A percentile compares a stretch with the other conserved stretches of the same genome.
These are phyloP conservation scores for Elaphomyces granulatus DNA, from an alignment of 495 filamentous ascomycete species.

Conservation along the genomic window DNA sequence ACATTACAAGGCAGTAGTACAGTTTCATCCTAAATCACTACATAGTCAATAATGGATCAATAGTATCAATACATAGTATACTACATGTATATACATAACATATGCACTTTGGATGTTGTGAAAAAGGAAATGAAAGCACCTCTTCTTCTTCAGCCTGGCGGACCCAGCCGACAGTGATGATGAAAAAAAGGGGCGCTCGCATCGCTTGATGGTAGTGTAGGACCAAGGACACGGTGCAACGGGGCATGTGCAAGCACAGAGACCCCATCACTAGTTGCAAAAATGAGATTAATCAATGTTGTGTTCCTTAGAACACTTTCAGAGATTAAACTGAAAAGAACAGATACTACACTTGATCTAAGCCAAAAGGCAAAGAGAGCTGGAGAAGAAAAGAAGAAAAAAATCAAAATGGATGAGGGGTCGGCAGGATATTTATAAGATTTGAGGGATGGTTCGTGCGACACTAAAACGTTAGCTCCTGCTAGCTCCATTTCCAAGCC, in stretches of 20 bases:
- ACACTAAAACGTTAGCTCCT: not conserved
- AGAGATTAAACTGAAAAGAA: conserved; percentile 97
- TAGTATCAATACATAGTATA: too few relatives aligned
- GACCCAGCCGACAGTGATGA: conserved; percentile 40
- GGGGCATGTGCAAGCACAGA: conserved; percentile 73
- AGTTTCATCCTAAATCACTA: too few relatives aligned
- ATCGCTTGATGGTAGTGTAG: conserved; percentile 78
- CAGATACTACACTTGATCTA: conserved; percentile 99
- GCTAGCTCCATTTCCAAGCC: not conserved
- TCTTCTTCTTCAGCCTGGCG: conserved; percentile 50
- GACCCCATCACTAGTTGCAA: conserved; percentile 41
- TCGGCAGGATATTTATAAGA: not conserved
- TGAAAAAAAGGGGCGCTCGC: conserved; percentile 64
- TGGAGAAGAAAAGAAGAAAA: conserved; percentile 38
- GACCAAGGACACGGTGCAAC: conserved; percentile 69
- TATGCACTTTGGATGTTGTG: too few relatives aligned
- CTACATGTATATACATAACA: too few relatives aligned
- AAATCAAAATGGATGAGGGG: not conserved
- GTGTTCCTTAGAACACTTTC: conserved; percentile 53
- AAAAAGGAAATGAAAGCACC: too few relatives aligned
- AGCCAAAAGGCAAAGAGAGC: conserved; percentile 46
- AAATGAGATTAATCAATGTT: conserved; percentile 82
- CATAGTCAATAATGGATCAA: too few relatives aligned
- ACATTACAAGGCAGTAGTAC: too few relatives aligned
- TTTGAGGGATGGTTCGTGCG: not conserved